A percentile compares a stretch with the other conserved stretches of the same genome.
Conservation (phyloP, 2,329 filamentous ascomycete genomes). For the Trichophyton verrucosum region DNA sequence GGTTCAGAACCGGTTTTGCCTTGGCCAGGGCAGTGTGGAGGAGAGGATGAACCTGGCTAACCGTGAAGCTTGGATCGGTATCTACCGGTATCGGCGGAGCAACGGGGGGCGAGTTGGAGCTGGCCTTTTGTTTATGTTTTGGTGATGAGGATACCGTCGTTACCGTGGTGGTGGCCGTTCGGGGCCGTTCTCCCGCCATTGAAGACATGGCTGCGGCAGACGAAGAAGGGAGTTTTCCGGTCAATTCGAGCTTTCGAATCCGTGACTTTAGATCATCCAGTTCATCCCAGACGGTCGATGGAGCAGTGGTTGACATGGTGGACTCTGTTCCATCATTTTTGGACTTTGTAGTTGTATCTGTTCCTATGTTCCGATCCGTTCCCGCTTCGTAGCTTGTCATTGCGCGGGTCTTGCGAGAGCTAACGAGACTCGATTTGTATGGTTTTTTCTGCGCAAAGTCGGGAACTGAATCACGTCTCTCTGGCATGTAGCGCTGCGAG, state of each 20-base stretch:
- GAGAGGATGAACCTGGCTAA: slow-evolving; percentile 57
- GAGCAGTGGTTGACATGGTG: slow-evolving; percentile 72
- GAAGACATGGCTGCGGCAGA: slow-evolving; percentile 68
- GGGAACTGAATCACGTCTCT: slow-evolving; percentile 11
- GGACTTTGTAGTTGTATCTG: slow-evolving; percentile 19
- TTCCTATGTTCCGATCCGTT: slow-evolving; percentile 24
- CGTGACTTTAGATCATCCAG: slow-evolving; percentile 88
- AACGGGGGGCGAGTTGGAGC: slow-evolving; percentile 17
- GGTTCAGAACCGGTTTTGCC: slow-evolving; percentile 55
- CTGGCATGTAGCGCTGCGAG: slow-evolving; percentile 16
- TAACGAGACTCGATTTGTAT: slow-evolving; percentile 27
- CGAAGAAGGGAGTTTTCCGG: slow-evolving; percentile 71
- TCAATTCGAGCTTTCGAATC: slow-evolving; percentile 79
- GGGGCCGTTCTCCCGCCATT: slow-evolving; percentile 65
- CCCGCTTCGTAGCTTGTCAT: neutral
- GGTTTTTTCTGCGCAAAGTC: slow-evolving; percentile 19
- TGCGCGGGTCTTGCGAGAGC: slow-evolving; percentile 12
- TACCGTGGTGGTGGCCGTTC: slow-evolving; percentile 79
- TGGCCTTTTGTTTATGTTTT: slow-evolving; percentile 51
- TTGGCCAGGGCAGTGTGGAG: slow-evolving; percentile 71
- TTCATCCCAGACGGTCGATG: slow-evolving; percentile 95
- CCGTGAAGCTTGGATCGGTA: slow-evolving; percentile 29
- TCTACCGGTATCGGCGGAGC: slow-evolving; percentile 25
- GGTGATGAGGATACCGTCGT: slow-evolving; percentile 88
- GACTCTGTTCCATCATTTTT: slow-evolving; percentile 63